A percentile compares a stretch with the other conserved stretches of the same genome.
These are phyloP conservation scores for Paraconiothyrium brasiliense DNA, from an alignment of 2,329 filamentous ascomycete genomes.

Conservation along the genomic window DNA sequence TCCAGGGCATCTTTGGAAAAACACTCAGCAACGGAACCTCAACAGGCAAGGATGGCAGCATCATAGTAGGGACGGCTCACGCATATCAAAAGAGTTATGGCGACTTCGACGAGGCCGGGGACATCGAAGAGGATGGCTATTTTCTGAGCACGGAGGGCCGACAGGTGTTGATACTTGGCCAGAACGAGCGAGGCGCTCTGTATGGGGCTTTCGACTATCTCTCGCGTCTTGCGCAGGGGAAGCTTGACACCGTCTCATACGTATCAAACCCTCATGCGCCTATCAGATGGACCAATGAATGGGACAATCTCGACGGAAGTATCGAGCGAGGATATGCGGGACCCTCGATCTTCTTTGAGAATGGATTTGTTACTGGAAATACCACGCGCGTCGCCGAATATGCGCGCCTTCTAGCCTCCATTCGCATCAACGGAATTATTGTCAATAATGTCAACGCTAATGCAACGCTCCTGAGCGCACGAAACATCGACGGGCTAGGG, in stretches of 20 bases:
- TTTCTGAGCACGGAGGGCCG: slow-evolving; percentile 62
- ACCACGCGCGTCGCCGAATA: slow-evolving; percentile 69
- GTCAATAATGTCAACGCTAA: slow-evolving; percentile 80
- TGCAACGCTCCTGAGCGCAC: slow-evolving; percentile 61
- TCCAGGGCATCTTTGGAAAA: slow-evolving; percentile 66
- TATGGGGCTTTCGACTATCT: slow-evolving; percentile 77
- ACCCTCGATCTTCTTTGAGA: slow-evolving; percentile 72
- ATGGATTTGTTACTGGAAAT: slow-evolving; percentile 66
- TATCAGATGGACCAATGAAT: slow-evolving; percentile 76
- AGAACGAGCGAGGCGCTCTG: slow-evolving; percentile 72
- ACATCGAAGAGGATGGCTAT: slow-evolving; percentile 68
- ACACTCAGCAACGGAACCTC: slow-evolving; percentile 44
- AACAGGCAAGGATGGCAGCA: slow-evolving; percentile 38
- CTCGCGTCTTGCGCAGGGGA: slow-evolving; percentile 69
- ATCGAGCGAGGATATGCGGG: slow-evolving; percentile 76
- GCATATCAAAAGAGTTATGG: slow-evolving; percentile 54
- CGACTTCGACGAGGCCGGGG: slow-evolving; percentile 40
- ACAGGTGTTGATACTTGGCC: slow-evolving; percentile 67
- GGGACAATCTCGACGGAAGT: slow-evolving; percentile 75
- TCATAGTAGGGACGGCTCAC: slow-evolving; percentile 61
- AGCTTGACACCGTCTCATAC: slow-evolving; percentile 59
- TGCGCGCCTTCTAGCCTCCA: slow-evolving; percentile 71
- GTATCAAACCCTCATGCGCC: slow-evolving; percentile 67
- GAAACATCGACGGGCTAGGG: slow-evolving; percentile 69
- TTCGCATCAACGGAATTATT: slow-evolving; percentile 72